Evolutionary conservation across 1,284 basidiomycete genomes (phyloP).

Genomic region (Moesziomyces antarcticus): DNA sequence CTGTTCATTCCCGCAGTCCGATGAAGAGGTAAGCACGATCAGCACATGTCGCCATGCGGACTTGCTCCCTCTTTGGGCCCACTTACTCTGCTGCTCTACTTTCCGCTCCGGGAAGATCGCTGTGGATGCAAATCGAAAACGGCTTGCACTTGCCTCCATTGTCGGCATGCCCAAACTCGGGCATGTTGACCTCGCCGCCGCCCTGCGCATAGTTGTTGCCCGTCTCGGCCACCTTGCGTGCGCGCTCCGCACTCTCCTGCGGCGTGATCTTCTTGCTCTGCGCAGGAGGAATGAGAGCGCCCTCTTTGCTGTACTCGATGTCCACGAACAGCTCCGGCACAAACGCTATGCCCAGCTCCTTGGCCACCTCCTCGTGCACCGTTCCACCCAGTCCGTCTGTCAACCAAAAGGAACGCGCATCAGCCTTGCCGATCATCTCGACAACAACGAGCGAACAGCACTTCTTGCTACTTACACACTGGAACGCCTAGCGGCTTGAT

Average conservation of each 20-base stretch:
- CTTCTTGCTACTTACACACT: constrained; percentile 19
- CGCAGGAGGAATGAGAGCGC: constrained; percentile 31
- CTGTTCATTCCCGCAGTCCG: neutral
- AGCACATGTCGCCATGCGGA: neutral
- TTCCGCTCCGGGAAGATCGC: constrained; percentile 25
- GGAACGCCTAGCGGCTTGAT: constrained; percentile 35
- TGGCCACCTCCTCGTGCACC: constrained; percentile 25
- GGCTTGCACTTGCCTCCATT: constrained; percentile 22
- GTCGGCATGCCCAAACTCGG: constrained; percentile 17
- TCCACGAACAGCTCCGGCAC: constrained; percentile 44
- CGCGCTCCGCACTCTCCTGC: constrained; percentile 35
- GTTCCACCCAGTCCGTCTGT: constrained; percentile 34
- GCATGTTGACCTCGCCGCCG: constrained; percentile 19
- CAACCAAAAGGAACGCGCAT: neutral
- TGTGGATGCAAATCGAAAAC: constrained; percentile 45
- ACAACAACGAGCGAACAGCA: no score
- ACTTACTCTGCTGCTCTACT: constrained; percentile 19
- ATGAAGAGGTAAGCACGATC: neutral
- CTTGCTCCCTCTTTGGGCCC: no score
- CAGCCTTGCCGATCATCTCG: no score
- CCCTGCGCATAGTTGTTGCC: constrained; percentile 30
- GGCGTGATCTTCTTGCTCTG: constrained; percentile 35
- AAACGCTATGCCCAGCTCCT: constrained; percentile 24
- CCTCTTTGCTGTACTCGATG: constrained; percentile 37
- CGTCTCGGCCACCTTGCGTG: constrained; percentile 19